These are phyloP conservation scores for Neurospora sp. DNA, from an alignment of 495 filamentous ascomycete species.

Conservation along the genomic window DNA sequence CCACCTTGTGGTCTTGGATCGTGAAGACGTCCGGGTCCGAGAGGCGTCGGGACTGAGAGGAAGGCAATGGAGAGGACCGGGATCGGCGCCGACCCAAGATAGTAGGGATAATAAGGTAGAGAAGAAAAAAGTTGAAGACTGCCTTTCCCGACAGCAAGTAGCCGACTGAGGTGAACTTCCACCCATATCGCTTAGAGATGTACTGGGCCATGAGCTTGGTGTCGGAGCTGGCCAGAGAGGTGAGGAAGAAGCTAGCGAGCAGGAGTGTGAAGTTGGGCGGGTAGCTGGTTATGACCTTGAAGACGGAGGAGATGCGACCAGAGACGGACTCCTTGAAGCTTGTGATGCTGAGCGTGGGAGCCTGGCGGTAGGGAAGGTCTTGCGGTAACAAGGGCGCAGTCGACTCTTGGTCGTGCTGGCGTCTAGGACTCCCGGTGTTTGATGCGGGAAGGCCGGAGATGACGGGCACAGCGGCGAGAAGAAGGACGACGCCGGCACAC, in stretches of 20 bases:
- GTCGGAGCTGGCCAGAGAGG: slow-evolving; percentile 36
- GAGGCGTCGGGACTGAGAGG: background rate
- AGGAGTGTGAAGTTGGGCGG: slow-evolving; percentile 27
- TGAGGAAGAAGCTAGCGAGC: slow-evolving; percentile 30
- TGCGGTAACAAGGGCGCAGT: slow-evolving; percentile 1
- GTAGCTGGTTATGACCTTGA: slow-evolving; percentile 15
- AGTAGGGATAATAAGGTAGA: slow-evolving; percentile 27
- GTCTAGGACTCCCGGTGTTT: background rate
- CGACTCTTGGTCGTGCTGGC: slow-evolving; percentile 12
- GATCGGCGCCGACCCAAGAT: slow-evolving; percentile 14
- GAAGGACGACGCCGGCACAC: slow-evolving; percentile 27
- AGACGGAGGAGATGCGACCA: slow-evolving; percentile 17
- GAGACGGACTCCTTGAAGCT: slow-evolving; percentile 4
- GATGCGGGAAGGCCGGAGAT: slow-evolving; percentile 6
- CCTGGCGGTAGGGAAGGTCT: background rate
- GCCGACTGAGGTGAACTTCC: slow-evolving; percentile 30
- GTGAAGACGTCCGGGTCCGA: background rate
- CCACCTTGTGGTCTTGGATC: slow-evolving; percentile 2
- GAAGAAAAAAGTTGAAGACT: slow-evolving; percentile 31
- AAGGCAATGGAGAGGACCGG: background rate
- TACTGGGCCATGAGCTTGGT: slow-evolving; percentile 37
- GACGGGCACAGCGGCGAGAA: slow-evolving; percentile 25
- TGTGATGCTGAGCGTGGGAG: background rate
- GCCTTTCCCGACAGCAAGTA: slow-evolving; percentile 37
- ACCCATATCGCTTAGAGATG: slow-evolving; percentile 33